Evolutionary conservation across 768 basidiomycete genomes (phyloP).

Genomic region (Leccinum variicolor): DNA sequence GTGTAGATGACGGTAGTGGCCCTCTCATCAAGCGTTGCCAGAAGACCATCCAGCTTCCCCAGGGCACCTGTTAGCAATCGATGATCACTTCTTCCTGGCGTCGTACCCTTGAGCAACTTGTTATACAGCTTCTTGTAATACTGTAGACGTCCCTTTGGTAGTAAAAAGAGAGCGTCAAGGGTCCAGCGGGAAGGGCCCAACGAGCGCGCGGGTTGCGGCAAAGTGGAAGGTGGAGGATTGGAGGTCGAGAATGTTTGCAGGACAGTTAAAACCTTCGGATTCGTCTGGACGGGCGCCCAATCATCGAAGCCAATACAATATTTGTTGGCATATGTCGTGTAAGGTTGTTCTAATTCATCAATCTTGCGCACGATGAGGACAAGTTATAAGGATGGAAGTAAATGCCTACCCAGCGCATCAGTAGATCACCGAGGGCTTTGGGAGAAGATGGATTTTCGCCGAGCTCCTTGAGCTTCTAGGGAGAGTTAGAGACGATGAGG

Average conservation of each 20-base stretch:
- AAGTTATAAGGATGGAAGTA: constrained; percentile 5
- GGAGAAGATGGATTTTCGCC: constrained; percentile 90
- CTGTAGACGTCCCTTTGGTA: constrained; percentile 79
- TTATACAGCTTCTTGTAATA: constrained; percentile 93
- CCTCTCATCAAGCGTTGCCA: constrained; percentile 63
- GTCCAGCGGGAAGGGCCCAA: constrained; percentile 61
- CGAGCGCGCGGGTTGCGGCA: constrained; percentile 32
- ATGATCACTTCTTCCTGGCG: constrained; percentile 85
- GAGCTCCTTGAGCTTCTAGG: constrained; percentile 90
- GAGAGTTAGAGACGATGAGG: constrained; percentile 12
- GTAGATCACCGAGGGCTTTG: constrained; percentile 88
- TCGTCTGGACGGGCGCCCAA: constrained; percentile 78
- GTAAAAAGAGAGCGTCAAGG: constrained; percentile 80
- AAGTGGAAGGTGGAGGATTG: constrained; percentile 53
- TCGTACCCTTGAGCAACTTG: constrained; percentile 80
- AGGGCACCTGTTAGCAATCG: constrained; percentile 74
- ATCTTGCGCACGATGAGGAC: constrained; percentile 52
- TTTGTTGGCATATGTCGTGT: constrained; percentile 73
- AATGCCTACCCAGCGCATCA: constrained; percentile 91
- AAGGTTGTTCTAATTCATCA: constrained; percentile 85
- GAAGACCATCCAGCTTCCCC: constrained; percentile 73
- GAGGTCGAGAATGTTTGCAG: constrained; percentile 65
- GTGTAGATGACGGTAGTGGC: constrained; percentile 34
- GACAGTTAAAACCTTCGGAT: constrained; percentile 64
- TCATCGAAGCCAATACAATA: constrained; percentile 77